Base-by-base conservation (phyloP, 2,329 filamentous ascomycete genomes). In the Lasiodiplodia hormozganensis region DNA sequence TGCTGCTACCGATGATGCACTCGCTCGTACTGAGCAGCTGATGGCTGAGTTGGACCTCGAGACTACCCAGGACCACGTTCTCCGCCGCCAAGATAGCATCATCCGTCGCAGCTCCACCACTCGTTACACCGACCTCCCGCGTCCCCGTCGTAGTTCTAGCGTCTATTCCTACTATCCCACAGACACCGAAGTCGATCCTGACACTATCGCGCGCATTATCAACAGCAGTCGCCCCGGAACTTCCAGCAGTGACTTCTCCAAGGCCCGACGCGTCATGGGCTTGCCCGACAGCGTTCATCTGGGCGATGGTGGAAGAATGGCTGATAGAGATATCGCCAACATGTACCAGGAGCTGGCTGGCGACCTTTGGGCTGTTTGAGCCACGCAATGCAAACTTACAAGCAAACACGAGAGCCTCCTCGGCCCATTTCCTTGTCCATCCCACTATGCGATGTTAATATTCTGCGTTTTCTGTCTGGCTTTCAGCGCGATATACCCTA, bases 31-130 rank as follows among this genome's bases (percentile, higher is more conserved):
- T 14, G 65, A 67, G 56, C 54, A 67, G 54, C 43, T 67, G 31
- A 67, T 67, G 65, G 65, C 65, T 43, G 65, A 67, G 43, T 54
- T 67, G 43, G 56, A 58, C 7, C 54, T 67, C 31, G 65, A 67
- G 10, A 21, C 65, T 34, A 60, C 65, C 11, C 28, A 40, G 23
- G 31, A 67, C 18, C 43, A 49, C 31, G 16, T 49, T 25, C 25
- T 58, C 18, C 52, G 65, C 28, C 38, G 38, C 43, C n/a, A 43
- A 14, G 40, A 40, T 21, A 36, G 23, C 18, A 18, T 21, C 65
- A 28, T 52, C 16, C 34, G 25, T 36, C 34, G 40, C 56, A 47
- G 43, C 34, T 34, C 49, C 47, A 52, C 18, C 47, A 40, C 36
- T 18, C 43, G 36, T 56, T n/a, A 47, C n/a, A 25, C 7, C 43